Percentiles rank a stretch among this genome's conserved stretches.
Evolutionary conservation across 2,329 filamentous ascomycete species (phyloP).

Genomic region (Phialophora macrospora): DNA sequence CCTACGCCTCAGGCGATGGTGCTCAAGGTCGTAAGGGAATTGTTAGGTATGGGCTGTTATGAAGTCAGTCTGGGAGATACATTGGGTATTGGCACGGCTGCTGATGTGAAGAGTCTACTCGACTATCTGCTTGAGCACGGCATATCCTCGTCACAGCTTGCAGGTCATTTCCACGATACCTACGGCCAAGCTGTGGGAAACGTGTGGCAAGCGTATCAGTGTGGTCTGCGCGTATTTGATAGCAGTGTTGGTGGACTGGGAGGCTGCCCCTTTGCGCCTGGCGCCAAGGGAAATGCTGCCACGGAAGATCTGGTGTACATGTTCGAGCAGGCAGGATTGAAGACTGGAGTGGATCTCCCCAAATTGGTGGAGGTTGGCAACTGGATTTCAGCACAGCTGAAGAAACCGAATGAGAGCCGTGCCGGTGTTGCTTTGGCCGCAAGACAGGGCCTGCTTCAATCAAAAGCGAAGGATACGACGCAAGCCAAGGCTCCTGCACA

Average conservation of each 20-base stretch:
- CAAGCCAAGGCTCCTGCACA: neutral
- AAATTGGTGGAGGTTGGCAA: slow-evolving; percentile 69
- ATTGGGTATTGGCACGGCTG: slow-evolving; percentile 78
- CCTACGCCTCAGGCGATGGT: slow-evolving; percentile 57
- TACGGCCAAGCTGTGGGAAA: slow-evolving; percentile 87
- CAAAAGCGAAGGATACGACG: neutral
- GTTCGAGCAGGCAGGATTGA: slow-evolving; percentile 58
- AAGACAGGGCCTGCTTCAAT: slow-evolving; percentile 11
- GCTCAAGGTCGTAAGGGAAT: slow-evolving; percentile 58
- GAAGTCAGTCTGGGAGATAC: slow-evolving; percentile 91
- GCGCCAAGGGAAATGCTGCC: slow-evolving; percentile 83
- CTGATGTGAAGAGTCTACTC: slow-evolving; percentile 44
- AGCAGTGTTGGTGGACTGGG: slow-evolving; percentile 79
- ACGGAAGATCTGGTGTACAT: slow-evolving; percentile 85
- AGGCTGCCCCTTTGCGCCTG: slow-evolving; percentile 83
- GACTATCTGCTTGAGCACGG: slow-evolving; percentile 50
- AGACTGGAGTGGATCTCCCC: slow-evolving; percentile 54
- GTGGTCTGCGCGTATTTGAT: slow-evolving; percentile 79
- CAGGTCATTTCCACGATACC: slow-evolving; percentile 88
- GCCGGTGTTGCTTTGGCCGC: slow-evolving; percentile 63
- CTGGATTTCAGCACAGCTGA: slow-evolving; percentile 71
- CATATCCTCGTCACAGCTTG: slow-evolving; percentile 71
- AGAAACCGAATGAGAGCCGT: slow-evolving; percentile 66
- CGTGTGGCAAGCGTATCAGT: slow-evolving; percentile 74
- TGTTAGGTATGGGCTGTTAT: slow-evolving; percentile 86